Evolutionary conservation across 2,329 filamentous ascomycete genomes (phyloP), one percentile per base, ranked within the genome.

Genomic region (Xylariaceae sp.): DNA sequence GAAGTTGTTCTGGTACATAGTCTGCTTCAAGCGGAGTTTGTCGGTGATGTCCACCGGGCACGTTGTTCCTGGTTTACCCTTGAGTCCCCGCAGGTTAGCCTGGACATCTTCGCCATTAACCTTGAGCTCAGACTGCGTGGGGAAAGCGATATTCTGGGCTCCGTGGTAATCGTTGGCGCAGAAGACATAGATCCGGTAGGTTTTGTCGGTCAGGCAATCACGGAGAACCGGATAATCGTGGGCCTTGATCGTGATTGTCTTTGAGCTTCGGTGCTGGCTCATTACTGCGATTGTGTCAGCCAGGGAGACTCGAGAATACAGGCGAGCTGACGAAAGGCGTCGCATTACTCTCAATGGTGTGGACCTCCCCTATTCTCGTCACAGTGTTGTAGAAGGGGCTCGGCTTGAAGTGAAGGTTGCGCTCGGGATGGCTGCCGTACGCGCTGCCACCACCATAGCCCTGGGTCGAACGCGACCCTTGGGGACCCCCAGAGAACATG

Each of bases 1-100:
- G 40, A 98, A 65, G 31, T 68, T 77, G 54, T 96, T 96, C 34
- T 65, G 64, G 52, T 90, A 93, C 27, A 70, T 70, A 13, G 68
- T 53, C 9, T 78, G 74, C 43, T 75, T 79, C 19, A 85, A 74
- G 13, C 81, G 77, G 29, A 96, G 66, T 39, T 77, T 72, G 44
- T 74, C 67, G 6, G 92, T 98, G 41, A 98, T 83, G 60, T 98
- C 92, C 29, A 86, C 88, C 6, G 92, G 92, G 50, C 87, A 80
- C 25, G 92, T 98, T 28, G 92, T 93, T 15, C 92, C 92, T 5
- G 90, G 86, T 58, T 92, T 94, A 58, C 94, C 95, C 62, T 98
- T 98, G 41, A 98, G 62, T 4, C 92, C 92, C 46, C 92, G 83
- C 46, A 94, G 71, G 56, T 96, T 98, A n/a, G 83, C 82, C 58